A percentile compares a stretch with the other conserved stretches of the same genome.
Conservation (phyloP, 1,284 basidiomycete species). For the Phellinidium pouzarii region DNA sequence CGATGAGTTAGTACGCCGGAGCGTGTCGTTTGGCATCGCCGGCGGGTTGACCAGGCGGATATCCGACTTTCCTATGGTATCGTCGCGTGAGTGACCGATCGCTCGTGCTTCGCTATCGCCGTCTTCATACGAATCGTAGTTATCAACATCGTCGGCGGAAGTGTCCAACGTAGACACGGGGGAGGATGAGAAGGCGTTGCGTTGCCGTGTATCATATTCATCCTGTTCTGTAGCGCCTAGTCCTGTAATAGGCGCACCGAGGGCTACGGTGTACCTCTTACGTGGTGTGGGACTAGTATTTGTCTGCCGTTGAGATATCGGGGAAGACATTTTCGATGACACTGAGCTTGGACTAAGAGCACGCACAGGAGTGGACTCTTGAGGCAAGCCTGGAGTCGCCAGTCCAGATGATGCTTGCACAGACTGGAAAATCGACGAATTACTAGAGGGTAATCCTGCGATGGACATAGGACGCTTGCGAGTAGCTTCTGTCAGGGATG, state of each 20-base stretch:
- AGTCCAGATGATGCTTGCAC: conserved; percentile 12
- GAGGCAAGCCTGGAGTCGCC: conserved; percentile 14
- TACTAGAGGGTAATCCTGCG: conserved; percentile 24
- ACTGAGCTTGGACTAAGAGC: conserved; percentile 24
- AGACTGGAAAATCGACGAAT: conserved; percentile 5
- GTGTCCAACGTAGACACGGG: conserved; percentile 29
- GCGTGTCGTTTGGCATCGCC: conserved; percentile 17
- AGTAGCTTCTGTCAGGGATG: conserved; percentile 33
- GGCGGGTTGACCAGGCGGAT: conserved; percentile 11
- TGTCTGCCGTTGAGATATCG: conserved; percentile 27
- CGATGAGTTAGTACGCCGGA: conserved; percentile 10
- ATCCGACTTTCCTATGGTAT: conserved; percentile 54
- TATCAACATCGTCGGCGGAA: conserved; percentile 26
- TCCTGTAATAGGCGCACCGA: conserved; percentile 59
- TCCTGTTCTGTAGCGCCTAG: conserved; percentile 33
- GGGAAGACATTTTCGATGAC: conserved; percentile 27
- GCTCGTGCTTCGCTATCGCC: conserved; percentile 24
- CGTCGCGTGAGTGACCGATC: conserved; percentile 34
- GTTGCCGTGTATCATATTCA: conserved; percentile 25
- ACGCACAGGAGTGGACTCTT: conserved; percentile 2
- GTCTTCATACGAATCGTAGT: conserved; percentile 29
- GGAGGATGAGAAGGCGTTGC: conserved; percentile 33
- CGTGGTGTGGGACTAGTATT: conserved; percentile 54
- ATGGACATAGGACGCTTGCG: conserved; percentile 27
- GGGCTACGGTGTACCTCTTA: conserved; percentile 76